Percentiles rank a stretch among this genome's conserved stretches.
phyloP scores from a whole-genome alignment of 2,329 filamentous ascomycete species.

The Calonectria leucothoes region DNA sequence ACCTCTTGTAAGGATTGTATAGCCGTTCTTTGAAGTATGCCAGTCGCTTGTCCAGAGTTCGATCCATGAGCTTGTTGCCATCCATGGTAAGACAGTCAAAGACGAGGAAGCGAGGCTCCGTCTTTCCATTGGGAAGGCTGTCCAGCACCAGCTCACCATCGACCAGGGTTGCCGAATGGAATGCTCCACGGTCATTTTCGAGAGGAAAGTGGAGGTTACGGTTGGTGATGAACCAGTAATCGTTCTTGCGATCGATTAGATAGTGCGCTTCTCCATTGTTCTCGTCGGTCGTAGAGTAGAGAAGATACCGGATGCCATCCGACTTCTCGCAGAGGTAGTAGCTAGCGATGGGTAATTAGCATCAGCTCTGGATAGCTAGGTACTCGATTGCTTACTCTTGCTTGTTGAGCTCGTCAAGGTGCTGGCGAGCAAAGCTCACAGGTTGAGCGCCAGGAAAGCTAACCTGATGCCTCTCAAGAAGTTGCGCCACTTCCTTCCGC shows the following conservation, averaged over 20 bases:
- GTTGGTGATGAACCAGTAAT: constrained; percentile 87
- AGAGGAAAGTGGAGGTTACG: constrained; percentile 83
- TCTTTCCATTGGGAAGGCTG: constrained; percentile 72
- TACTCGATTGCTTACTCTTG: constrained; percentile 72
- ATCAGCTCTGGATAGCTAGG: neutral
- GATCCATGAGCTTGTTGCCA: constrained; percentile 78
- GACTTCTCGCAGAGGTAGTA: constrained; percentile 99
- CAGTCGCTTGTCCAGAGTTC: constrained; percentile 87
- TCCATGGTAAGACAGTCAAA: constrained; percentile 94
- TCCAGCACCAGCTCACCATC: constrained; percentile 96
- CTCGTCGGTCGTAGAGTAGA: constrained; percentile 83
- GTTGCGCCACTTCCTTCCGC: constrained; percentile 77
- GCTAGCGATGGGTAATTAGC: constrained; percentile 52
- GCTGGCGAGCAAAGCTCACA: constrained; percentile 86
- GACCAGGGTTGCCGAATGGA: constrained; percentile 84
- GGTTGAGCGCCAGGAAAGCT: constrained; percentile 93
- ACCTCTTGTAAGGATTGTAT: constrained; percentile 74
- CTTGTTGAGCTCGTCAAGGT: constrained; percentile 83
- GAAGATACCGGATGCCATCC: constrained; percentile 93
- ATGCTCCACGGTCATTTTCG: constrained; percentile 71
- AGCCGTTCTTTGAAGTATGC: constrained; percentile 86
- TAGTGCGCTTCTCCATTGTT: constrained; percentile 78
- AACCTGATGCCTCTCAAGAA: constrained; percentile 76
- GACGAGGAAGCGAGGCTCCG: constrained; percentile 85
- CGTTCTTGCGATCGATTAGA: constrained; percentile 97